These are phyloP conservation scores for Nitzschia sp. DNA, from an alignment of 108 stramenopile species.

Conservation along the genomic window DNA sequence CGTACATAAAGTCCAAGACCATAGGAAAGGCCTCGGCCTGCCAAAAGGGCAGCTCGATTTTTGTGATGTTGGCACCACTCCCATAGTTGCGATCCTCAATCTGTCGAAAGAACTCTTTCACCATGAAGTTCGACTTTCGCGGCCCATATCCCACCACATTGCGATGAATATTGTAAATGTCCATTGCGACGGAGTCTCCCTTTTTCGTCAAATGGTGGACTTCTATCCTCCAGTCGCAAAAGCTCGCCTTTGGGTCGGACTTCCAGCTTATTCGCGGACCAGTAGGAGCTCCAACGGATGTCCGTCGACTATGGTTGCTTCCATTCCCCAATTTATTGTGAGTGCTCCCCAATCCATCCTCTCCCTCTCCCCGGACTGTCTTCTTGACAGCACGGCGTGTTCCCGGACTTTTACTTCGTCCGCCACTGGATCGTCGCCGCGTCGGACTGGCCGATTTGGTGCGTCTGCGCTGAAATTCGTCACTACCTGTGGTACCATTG, in stretches of 20 bases:
- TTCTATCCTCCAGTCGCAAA: constrained; percentile 37
- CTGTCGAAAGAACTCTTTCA: constrained; percentile 13
- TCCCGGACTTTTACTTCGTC: constrained; percentile 1
- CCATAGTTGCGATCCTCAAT: constrained; percentile 2
- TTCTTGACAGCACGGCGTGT: neutral
- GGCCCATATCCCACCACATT: constrained; percentile 38
- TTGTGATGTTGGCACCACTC: constrained; percentile 11
- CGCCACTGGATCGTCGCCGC: no score
- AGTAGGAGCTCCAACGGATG: neutral
- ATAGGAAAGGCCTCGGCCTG: constrained; percentile 38
- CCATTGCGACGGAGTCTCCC: neutral
- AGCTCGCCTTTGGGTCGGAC: constrained; percentile 34
- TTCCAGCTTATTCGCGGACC: constrained; percentile 34
- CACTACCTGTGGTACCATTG: no score
- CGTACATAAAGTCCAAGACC: constrained; percentile 41
- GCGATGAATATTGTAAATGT: constrained; percentile 37
- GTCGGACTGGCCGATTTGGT: constrained; percentile 1
- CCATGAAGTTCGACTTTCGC: constrained; percentile 29
- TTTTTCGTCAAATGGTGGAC: neutral
- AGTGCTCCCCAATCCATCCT: neutral
- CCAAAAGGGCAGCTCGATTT: constrained; percentile 15
- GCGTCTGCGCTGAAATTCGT: neutral
- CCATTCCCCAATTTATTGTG: constrained; percentile 7
- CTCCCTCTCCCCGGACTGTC: neutral
- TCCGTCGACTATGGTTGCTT: neutral